Conservation (phyloP, 306 rosid genomes). For the Cucumis sativus region Cucumber_9930_V3 NC_026658.2:5016501-5017000, state of each 20-base stretch:
- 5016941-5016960: no score
- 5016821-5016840: background rate
- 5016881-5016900: no score
- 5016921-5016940: no score
- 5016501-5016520: slow-evolving; percentile 93
- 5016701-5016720: slow-evolving; percentile 90
- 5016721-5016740: slow-evolving; percentile 81
- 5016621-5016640: no score
- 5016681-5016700: slow-evolving; percentile 97
- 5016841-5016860: no score
- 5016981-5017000: no score
- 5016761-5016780: slow-evolving; percentile 92
- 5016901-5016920: no score
- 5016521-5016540: slow-evolving; percentile 79
- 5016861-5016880: no score
- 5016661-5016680: background rate
- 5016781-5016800: background rate
- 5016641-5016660: no score
- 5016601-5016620: no score
- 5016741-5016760: slow-evolving; percentile 57
- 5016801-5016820: background rate
- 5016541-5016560: background rate
- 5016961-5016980: no score
- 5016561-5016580: background rate
- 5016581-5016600: no score